These are phyloP conservation scores for Salix caprea DNA, from an alignment of 345 rosid species.

Conservation along the genomic window DNA sequence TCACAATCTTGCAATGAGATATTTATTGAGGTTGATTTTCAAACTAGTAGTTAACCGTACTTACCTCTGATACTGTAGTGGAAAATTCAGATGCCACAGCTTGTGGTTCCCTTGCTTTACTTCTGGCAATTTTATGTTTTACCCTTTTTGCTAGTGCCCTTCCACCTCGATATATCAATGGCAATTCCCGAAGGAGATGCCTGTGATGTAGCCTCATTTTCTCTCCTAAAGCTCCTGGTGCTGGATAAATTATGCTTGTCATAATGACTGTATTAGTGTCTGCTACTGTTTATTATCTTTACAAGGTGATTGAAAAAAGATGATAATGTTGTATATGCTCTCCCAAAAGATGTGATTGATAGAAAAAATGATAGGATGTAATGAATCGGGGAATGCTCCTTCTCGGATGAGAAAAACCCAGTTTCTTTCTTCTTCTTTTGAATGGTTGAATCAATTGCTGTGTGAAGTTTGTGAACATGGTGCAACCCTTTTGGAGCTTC, in stretches of 20 bases:
- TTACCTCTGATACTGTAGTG: slow-evolving; percentile 9
- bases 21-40: background rate
- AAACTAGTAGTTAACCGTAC: background rate
- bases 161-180: background rate
- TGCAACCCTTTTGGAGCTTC: slow-evolving; percentile 1
- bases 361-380: background rate
- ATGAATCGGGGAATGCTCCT: background rate
- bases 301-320: background rate
- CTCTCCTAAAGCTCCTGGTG: background rate
- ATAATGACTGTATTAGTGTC: background rate
- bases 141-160: slow-evolving; percentile 1
- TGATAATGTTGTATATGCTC: no score
- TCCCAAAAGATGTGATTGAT: background rate
- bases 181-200: slow-evolving; percentile 2
- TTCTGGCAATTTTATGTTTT: background rate
- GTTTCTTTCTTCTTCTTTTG: no score
- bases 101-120: background rate
- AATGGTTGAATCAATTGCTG: no score
- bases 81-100: slow-evolving; percentile 19
- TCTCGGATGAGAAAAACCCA: no score
- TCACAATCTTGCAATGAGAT: no score
- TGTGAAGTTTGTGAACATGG: no score
- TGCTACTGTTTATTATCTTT: background rate
- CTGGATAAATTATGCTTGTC: slow-evolving; percentile 5
- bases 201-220: slow-evolving; percentile 5